phyloP scores from a whole-genome alignment of 805 yeast species.

The Grigorovia humatica region DNA sequence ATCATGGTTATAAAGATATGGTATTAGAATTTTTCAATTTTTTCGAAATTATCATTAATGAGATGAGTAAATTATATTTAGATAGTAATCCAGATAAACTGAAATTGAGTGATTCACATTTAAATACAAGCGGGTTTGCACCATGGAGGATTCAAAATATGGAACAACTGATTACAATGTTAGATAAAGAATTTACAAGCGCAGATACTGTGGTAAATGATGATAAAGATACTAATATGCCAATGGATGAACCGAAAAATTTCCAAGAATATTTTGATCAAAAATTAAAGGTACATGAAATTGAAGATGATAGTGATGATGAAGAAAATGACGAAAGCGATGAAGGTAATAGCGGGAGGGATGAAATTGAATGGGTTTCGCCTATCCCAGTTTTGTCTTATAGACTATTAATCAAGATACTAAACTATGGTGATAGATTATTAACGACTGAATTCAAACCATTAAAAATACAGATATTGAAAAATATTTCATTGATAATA shows the following conservation, averaged over 20 bases:
- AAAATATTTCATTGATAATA: conserved; percentile 34
- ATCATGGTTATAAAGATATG: conserved; percentile 68
- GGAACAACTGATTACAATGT: conserved; percentile 34
- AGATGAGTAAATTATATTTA: conserved; percentile 34
- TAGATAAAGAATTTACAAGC: neutral
- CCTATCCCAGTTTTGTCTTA: conserved; percentile 56
- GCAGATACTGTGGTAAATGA: neutral
- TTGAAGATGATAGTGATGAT: conserved; percentile 19
- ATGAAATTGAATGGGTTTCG: conserved; percentile 50
- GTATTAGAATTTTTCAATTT: conserved; percentile 66
- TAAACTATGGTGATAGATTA: conserved; percentile 58
- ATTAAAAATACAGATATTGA: conserved; percentile 47
- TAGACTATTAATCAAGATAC: conserved; percentile 46
- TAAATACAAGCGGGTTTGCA: conserved; percentile 25
- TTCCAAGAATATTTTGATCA: conserved; percentile 31
- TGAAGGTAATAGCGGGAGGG: conserved; percentile 9
- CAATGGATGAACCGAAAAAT: conserved; percentile 27
- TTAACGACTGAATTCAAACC: conserved; percentile 56
- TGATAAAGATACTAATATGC: conserved; percentile 4
- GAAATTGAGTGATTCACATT: conserved; percentile 10
- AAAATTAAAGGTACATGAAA: conserved; percentile 12
- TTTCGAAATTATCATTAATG: conserved; percentile 49
- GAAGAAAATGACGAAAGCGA: conserved; percentile 26
- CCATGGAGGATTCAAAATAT: conserved; percentile 53
- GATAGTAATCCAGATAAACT: conserved; percentile 15